Base-by-base conservation (phyloP, 129 eudicot species). In the Centaurea solstitialis region DNA sequence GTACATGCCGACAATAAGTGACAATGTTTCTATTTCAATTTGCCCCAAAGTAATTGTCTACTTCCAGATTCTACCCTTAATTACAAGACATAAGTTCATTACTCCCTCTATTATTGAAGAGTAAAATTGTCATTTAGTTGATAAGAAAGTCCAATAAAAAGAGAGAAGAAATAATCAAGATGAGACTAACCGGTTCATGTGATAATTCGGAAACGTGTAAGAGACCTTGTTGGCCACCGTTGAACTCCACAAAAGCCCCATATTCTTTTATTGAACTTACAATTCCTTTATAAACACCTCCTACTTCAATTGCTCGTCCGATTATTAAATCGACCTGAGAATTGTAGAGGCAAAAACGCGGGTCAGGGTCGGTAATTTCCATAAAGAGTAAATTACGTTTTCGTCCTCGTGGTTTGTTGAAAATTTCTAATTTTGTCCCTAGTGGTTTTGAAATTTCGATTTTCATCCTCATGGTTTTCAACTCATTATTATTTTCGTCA, bases 151-250 rank as follows among this genome's bases (percentile, higher is more conserved):
- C 37, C 37, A 33, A 33, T 38, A 3, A 30, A 22, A 10, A 75
- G 57, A 76, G 17, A 30, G 6, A 67, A 65, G 15, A 22, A 23
- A 40, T 7, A 26, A 24, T 22, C 26, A 85, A 17, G 78, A 65
- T 77, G 35, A 2, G 4, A 84, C 94, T 47, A 81, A 95, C 99
- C 80, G 98, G 98, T 67, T 93, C 90, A 83, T 93, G 94, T 22
- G 99, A 91, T 86, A 95, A 81, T 75, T 95, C 99, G 38, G 99
- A 95, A 70, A 93, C 88, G 80, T 95, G 99, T 45, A 95, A 86
- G 75, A 95, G 99, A 40, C 99, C 99, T 61, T 90, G 98, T 83
- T 95, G 98, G 78, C 99, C 99, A 70, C 99, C 99, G 88, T 89
- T 95, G 69, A 95, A 91, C 92, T 95, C 99, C 85, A 95, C 98